Conservation (phyloP, 345 rosid genomes). For the Psidium friedrichsthalianum region DNA sequence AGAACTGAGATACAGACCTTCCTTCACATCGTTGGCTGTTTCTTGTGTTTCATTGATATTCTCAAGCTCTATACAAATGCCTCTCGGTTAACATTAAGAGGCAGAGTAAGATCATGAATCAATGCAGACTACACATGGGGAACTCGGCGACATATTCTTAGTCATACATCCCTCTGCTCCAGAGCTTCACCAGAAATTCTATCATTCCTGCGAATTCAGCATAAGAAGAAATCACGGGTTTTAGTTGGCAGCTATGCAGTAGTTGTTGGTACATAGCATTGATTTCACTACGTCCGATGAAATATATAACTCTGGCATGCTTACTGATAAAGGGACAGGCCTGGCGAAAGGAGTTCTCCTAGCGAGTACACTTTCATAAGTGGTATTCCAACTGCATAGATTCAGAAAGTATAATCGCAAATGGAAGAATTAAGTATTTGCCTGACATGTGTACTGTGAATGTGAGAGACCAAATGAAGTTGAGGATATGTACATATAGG, state of each 20-base stretch:
- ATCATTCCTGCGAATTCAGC: constrained; percentile 35
- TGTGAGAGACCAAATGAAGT: neutral
- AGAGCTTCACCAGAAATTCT: constrained; percentile 43
- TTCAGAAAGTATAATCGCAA: neutral
- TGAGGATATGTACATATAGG: neutral
- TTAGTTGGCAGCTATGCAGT: neutral
- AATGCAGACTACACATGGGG: neutral
- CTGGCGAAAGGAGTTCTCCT: constrained; percentile 29
- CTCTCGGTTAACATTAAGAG: neutral
- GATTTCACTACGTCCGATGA: neutral
- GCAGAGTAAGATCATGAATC: neutral
- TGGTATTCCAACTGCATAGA: constrained; percentile 33
- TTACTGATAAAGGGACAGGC: constrained; percentile 52
- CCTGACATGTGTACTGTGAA: neutral
- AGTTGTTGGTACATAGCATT: neutral
- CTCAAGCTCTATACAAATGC: constrained; percentile 5
- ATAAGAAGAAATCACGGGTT: neutral
- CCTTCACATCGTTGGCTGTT: neutral
- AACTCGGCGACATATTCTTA: neutral
- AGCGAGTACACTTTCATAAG: constrained; percentile 49
- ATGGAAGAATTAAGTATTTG: neutral
- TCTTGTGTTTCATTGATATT: neutral
- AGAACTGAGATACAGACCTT: neutral
- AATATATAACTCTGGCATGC: neutral
- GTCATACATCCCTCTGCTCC: constrained; percentile 43